Evolutionary conservation across 345 rosid genomes (phyloP), one percentile per base, ranked within the genome.

Genomic region (Syzygium oleosum): DNA sequence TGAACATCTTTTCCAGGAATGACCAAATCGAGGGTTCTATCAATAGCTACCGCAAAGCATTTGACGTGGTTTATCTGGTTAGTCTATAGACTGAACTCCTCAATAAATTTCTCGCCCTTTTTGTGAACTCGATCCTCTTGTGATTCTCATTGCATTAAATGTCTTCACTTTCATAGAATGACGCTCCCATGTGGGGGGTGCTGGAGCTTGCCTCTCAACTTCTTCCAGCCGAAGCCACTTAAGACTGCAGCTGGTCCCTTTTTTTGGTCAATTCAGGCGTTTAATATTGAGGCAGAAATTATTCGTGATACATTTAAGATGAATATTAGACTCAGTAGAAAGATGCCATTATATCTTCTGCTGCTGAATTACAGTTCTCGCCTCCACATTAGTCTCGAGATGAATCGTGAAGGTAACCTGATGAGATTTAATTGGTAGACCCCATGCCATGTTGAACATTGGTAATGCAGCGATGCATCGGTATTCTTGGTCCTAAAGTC

Each of bases 161-260:
- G 84, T 56, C 52, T 29, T 22, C 43, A 1, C 55, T 73, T 22
- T 59, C 85, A 89, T 92, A 95, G 99, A 92, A 94, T 91, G 99
- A 97, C 88, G 93, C 95, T 58, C 93, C 99, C 13, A 94, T 97
- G 95, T 91, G 90, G 94, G 98, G 93, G 87, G 95, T 93, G 86
- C 90, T 93, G 87, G 91, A 94, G 55, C 95, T 95, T 91, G 97
- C 91, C 68, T 86, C 93, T 86, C 91, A 90, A 88, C 88, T 97
- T 19, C 94, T 92, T 87, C 89, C 95, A 55, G 61, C 88, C 27
- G 93, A 91, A 87, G 88, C 84, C 38, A 31, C 63, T 43, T 56
- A 43, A 43, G 78, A 80, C 43, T 41, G 41, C 55, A n/a, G 52
- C 54, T 31, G 63, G 29, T 0, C n/a, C 52, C 34, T 8, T 34